Evolutionary conservation across 2,329 filamentous ascomycete species (phyloP).

Genomic region (Thelonectria blattea): DNA sequence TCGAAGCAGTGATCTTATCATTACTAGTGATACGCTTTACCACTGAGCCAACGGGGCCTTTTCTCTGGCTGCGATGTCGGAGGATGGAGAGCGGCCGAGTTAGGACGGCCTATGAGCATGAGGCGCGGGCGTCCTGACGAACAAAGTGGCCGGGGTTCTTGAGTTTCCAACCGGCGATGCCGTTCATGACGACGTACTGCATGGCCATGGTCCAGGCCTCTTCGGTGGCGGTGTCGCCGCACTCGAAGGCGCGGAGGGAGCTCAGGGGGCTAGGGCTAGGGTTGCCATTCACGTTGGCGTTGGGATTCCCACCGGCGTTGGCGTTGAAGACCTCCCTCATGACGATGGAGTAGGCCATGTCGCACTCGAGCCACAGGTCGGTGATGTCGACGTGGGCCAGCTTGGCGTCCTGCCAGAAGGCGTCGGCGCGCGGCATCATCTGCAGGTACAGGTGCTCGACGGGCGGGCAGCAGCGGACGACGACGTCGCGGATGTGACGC

Average conservation of each 20-base stretch:
- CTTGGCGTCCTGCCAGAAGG: conserved; percentile 45
- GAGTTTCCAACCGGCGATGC: conserved; percentile 50
- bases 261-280: no score
- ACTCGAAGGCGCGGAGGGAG: conserved; percentile 56
- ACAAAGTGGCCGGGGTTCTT: conserved; percentile 54
- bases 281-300: no score
- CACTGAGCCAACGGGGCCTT: conserved; percentile 22
- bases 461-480: conserved; percentile 55
- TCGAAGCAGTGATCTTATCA: conserved; percentile 25
- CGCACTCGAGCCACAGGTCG: conserved; percentile 61
- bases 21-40: conserved; percentile 24
- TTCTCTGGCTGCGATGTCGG: neutral
- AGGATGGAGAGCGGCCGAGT: neutral
- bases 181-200: conserved; percentile 46
- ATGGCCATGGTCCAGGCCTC: conserved; percentile 55
- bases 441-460: conserved; percentile 63
- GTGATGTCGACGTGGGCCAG: conserved; percentile 49
- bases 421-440: conserved; percentile 47
- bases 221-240: conserved; percentile 53
- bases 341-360: conserved; percentile 56
- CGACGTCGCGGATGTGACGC: conserved; percentile 60
- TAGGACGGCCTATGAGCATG: conserved; percentile 5
- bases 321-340: conserved; percentile 47
- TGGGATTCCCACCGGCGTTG: conserved; percentile 31
- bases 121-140: conserved; percentile 9